Base-by-base conservation (phyloP, 352 stramenopile species). In the Globisporangium spiculum region DNA sequence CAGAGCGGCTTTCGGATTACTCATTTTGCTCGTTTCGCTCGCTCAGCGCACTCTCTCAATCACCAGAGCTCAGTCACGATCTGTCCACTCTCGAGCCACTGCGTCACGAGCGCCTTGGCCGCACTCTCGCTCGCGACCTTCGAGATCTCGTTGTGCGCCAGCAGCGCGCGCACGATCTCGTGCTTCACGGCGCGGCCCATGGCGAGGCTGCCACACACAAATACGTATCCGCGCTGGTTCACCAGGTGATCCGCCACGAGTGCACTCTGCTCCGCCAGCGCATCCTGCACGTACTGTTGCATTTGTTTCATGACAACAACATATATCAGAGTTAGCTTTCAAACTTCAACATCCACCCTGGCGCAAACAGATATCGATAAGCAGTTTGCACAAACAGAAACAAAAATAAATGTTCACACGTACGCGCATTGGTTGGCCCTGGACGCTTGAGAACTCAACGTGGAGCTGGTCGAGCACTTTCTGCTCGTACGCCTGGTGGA, bases 181-280 rank as follows among this genome's bases (percentile, higher is more conserved):
- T 79, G 80, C 77, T 92, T 94, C 63, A 90, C 84, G 12, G 84
- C 84, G 22, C 84, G 83, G 6, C 88, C 86, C 86, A 96, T 93
- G 24, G 74, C 77, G 34, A 90, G 72, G 60, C 86, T 92, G n/a
- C 88, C 88, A 30, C 88, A 96, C 30, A 96, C 70, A 62, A 81
- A 96, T 30, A 94, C 69, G 71, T 89, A 86, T 38, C 86, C 86
- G 36, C 80, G 68, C 12, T 87, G 65, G 46, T 72, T 61, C 36
- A 93, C 63, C 24, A 94, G 53, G 71, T 93, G 86, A 22, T 76
- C 60, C 7, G 71, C 76, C 10, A 96, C 74, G 12, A 93, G 69
- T 55, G 79, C 79, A 41, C 74, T 81, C 57, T 90, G 72, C 55
- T 88, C 83, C 22, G 71, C 32, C 57, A 96, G 55, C 26, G 74